Evolutionary conservation across 768 basidiomycete genomes (phyloP).

Genomic region (Tulasnella sp.): DNA sequence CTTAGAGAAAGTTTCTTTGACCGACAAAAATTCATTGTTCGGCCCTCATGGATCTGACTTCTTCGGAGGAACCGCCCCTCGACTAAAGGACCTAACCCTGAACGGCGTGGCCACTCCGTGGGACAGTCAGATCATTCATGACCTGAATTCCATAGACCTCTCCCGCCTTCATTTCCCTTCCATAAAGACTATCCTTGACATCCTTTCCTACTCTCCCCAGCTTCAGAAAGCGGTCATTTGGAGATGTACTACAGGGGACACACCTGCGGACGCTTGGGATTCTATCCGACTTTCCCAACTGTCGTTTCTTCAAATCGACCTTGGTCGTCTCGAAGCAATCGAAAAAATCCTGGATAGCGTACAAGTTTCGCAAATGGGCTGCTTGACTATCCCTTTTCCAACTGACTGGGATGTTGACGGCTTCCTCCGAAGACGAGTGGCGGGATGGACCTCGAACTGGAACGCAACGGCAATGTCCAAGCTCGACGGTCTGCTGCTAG

Average conservation of each 20-base stretch:
- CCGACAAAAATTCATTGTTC: too few species aligned
- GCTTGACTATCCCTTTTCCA: background rate
- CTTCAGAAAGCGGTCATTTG: background rate
- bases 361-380: background rate
- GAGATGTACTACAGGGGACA: background rate
- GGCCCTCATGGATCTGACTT: too few species aligned
- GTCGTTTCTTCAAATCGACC: background rate
- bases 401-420: background rate
- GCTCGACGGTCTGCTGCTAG: background rate
- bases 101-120: background rate
- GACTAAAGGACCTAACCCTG: background rate
- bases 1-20: too few species aligned
- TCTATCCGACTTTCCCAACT: background rate
- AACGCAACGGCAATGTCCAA: background rate
- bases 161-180: background rate
- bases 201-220: background rate
- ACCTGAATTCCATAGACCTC: background rate
- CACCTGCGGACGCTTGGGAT: background rate
- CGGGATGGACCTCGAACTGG: background rate
- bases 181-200: background rate
- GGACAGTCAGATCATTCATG: background rate
- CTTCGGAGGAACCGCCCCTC: too few species aligned
- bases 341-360: background rate
- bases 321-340: background rate
- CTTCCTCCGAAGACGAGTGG: background rate